Conservation (phyloP, 2,329 filamentous ascomycete genomes). For the Nemania sp. region DNA sequence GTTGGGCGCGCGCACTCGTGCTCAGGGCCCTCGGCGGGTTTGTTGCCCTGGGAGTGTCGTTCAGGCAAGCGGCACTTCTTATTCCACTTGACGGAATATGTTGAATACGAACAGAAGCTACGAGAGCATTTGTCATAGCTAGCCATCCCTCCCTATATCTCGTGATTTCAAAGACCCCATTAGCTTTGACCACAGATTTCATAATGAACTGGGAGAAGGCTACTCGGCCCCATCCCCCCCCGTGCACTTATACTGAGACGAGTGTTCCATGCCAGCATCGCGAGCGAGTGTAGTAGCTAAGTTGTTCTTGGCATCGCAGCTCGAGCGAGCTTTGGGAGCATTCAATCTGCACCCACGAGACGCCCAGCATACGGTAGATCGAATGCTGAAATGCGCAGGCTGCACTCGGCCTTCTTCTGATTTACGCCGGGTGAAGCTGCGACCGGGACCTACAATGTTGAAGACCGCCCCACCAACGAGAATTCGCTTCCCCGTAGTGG, state of each 20-base stretch:
- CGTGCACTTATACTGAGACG: background rate
- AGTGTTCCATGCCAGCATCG: too few relatives aligned
- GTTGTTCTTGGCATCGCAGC: background rate
- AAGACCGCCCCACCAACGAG: conserved; percentile 24
- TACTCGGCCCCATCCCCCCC: background rate
- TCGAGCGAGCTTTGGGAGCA: background rate
- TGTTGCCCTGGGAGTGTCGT: background rate
- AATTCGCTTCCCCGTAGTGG: conserved; percentile 23
- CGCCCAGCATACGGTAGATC: conserved; percentile 25
- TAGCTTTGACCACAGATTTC: background rate
- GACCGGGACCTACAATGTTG: conserved; percentile 19
- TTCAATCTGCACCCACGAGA: background rate
- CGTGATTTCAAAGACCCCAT: too few relatives aligned
- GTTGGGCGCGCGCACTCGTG: too few relatives aligned
- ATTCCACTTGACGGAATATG: too few relatives aligned
- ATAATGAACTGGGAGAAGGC: background rate
- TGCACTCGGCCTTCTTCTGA: conserved; percentile 25
- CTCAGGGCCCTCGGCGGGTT: too few relatives aligned
- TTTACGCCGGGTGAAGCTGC: conserved; percentile 9
- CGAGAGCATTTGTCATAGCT: too few relatives aligned
- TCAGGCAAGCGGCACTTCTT: background rate
- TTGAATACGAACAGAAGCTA: too few relatives aligned
- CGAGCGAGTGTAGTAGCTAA: background rate
- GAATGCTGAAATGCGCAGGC: conserved; percentile 24
- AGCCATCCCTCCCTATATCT: too few relatives aligned